These are phyloP conservation scores for Auxenochlorella pyrenoidosa DNA, from an alignment of 139 green algal genomes.

Conservation along the genomic window DNA sequence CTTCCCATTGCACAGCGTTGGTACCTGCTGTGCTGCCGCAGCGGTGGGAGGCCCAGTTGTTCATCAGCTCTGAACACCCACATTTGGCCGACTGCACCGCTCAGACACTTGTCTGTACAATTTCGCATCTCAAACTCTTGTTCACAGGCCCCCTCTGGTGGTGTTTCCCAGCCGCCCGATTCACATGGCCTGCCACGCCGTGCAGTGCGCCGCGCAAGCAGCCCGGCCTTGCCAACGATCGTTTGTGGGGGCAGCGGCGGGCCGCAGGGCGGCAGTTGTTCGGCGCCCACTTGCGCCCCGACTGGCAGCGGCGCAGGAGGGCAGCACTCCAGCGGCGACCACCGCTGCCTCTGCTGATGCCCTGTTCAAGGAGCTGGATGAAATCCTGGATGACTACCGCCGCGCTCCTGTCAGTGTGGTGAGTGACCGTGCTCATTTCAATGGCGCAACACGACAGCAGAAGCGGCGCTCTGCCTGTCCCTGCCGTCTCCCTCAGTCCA, in stretches of 20 bases:
- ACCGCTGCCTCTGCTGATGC: background rate
- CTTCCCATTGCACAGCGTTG: too few species aligned
- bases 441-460: background rate
- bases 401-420: slow-evolving; percentile 35
- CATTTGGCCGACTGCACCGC: background rate
- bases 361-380: slow-evolving; percentile 28
- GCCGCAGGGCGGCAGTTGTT: background rate
- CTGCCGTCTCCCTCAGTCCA: background rate
- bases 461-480: background rate
- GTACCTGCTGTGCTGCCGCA: background rate
- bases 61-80: background rate
- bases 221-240: too few species aligned
- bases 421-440: background rate
- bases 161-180: background rate
- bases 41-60: background rate
- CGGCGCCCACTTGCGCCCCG: background rate
- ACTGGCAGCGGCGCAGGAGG: background rate
- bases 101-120: background rate
- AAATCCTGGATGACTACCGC: slow-evolving; percentile 45
- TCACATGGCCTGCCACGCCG: background rate
- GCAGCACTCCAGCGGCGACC: background rate
- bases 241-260: background rate
- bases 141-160: background rate
- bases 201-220: too few species aligned
- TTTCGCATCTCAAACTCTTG: background rate